Base-by-base conservation (phyloP, 495 filamentous ascomycete species). In the Aspergillus sclerotiicarbonarius region DNA sequence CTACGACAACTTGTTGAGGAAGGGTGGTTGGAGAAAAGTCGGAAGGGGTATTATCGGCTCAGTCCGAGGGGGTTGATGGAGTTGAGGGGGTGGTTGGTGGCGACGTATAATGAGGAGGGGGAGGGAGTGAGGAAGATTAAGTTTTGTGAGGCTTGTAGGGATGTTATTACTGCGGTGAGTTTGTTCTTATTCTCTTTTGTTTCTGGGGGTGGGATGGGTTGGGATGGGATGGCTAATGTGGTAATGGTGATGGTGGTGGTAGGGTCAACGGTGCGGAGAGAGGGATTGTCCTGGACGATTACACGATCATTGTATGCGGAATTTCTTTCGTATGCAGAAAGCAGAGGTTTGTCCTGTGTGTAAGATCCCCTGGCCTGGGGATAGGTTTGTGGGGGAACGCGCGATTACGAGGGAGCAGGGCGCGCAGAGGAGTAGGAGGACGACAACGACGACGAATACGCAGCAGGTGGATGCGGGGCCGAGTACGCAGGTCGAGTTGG, bases 101-200 rank as follows among this genome's bases (percentile, higher is more conserved):
- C 86, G 48, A 89, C 87, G 53, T 98, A 96, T 64, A 97, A 97
- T 70, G 87, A 91, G 60, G 70, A 80, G 13, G 84, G 84, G 21
- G 78, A 79, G 1, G 69, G 60, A 16, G 59, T 65, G 12, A 60
- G 88, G 62, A 82, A 81, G 58, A 88, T 98, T 68, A 96, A 94
- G 82, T 83, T 86, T 57, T 98, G 94, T 72, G 81, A 86, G 68
- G 90, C 89, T 2, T 98, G 94, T 70, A 90, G 84, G 71, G 92
- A 97, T 70, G 89, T 98, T 55, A 82, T 97, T 56, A 98, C 92
- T 8, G 75, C 90, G 59, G 84, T 84, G 63, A 68, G 82, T 79
- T 52, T 7, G 32, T 0, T 51, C 47, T 43, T 25, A 44, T 39
- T 51, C 51, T 15, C 41, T n/a, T 47, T 10, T n/a, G 6, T 21